phyloP scores from a whole-genome alignment of 2,329 filamentous ascomycete genomes.

The Alternaria conjuncta region DNA sequence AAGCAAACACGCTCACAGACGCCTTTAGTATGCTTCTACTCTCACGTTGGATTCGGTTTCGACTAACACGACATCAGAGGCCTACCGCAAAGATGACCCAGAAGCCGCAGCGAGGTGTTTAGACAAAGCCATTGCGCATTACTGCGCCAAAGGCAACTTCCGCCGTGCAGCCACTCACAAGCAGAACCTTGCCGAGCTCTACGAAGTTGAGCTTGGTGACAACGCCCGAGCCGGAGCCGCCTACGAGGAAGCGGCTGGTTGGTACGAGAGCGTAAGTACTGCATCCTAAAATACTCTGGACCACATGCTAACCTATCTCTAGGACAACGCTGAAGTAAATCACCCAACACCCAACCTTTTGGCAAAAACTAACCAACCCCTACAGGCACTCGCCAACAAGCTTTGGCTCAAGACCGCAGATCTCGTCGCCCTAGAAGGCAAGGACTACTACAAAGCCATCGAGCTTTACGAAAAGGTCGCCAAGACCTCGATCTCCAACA shows the following conservation, averaged over 20 bases:
- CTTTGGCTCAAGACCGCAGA: conserved; percentile 92
- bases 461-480: conserved; percentile 79
- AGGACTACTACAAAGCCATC: conserved; percentile 67
- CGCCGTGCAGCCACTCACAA: conserved; percentile 88
- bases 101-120: conserved; percentile 82
- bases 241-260: conserved; percentile 84
- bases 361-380: conserved; percentile 29
- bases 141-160: conserved; percentile 89
- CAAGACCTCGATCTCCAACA: conserved; percentile 79
- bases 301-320: conserved; percentile 21
- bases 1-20: conserved; percentile 84
- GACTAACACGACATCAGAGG: conserved; percentile 56
- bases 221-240: conserved; percentile 77
- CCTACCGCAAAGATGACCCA: conserved; percentile 85
- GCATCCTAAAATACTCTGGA: not conserved
- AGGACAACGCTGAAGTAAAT: conserved; percentile 49
- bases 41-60: accelerated
- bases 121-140: conserved; percentile 80
- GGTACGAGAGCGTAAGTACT: conserved; percentile 71
- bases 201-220: conserved; percentile 81
- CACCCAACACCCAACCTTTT: conserved; percentile 12
- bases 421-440: conserved; percentile 77
- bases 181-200: conserved; percentile 85
- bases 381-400: conserved; percentile 79
- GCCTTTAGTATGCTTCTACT: conserved; percentile 69